A percentile compares a stretch with the other conserved stretches of the same genome.
These are phyloP conservation scores for Macadamia integrifolia DNA, from an alignment of 164 flowering plant species.

Conservation along the genomic window DNA sequence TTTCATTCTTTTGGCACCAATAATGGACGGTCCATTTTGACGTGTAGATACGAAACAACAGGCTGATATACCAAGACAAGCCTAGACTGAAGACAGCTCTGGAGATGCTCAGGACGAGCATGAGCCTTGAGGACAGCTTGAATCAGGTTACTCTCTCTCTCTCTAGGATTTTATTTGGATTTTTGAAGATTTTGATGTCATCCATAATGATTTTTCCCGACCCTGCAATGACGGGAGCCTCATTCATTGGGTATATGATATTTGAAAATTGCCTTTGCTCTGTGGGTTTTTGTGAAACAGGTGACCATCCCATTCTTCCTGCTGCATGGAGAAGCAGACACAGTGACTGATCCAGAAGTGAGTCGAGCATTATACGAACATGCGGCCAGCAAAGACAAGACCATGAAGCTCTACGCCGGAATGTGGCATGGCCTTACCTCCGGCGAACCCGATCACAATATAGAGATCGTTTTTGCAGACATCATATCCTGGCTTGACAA, in stretches of 20 bases:
- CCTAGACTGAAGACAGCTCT: slow-evolving; percentile 93
- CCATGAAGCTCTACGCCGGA: slow-evolving; percentile 70
- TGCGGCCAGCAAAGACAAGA: slow-evolving; percentile 81
- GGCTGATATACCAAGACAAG: slow-evolving; percentile 85
- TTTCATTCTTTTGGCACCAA: too few relatives aligned
- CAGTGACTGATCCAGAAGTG: slow-evolving; percentile 86
- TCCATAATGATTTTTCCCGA: too few relatives aligned
- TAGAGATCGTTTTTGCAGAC: slow-evolving; percentile 72
- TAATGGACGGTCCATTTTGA: neutral
- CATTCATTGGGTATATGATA: too few relatives aligned
- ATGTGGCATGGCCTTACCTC: slow-evolving; percentile 96
- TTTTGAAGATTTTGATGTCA: too few relatives aligned
- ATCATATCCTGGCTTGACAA: slow-evolving; percentile 79
- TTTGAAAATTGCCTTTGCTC: too few relatives aligned
- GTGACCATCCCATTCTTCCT: slow-evolving; percentile 79
- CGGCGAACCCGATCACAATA: slow-evolving; percentile 80
- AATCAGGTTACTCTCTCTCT: slow-evolving; percentile 36
- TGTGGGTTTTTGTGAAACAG: slow-evolving; percentile 25
- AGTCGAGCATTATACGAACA: slow-evolving; percentile 71
- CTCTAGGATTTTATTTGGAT: neutral
- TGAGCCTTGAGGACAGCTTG: slow-evolving; percentile 66
- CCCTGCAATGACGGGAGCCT: too few relatives aligned
- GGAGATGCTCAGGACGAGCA: slow-evolving; percentile 91
- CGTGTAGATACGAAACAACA: slow-evolving; percentile 67
- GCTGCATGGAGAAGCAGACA: slow-evolving; percentile 88